A percentile compares a stretch with the other conserved stretches of the same genome.
These are phyloP conservation scores for Nicotiana attenuata DNA, from an alignment of 257 asterid species.

Conservation along the genomic window DNA sequence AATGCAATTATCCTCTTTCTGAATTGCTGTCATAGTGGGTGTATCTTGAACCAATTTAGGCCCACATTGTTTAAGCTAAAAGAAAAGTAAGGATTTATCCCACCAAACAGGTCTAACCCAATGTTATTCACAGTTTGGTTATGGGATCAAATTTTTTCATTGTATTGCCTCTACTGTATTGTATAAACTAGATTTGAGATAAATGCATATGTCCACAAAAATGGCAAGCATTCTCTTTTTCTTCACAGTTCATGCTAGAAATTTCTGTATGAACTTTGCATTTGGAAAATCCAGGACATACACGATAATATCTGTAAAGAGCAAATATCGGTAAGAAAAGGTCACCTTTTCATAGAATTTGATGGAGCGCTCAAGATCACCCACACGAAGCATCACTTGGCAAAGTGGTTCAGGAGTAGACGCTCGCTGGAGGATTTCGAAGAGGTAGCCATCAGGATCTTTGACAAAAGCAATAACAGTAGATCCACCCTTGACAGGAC, in stretches of 20 bases:
- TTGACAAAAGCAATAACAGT: constrained; percentile 88
- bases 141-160: neutral
- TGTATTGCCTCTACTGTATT: neutral
- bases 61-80: neutral
- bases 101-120: neutral
- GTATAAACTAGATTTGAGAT: neutral
- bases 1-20: neutral
- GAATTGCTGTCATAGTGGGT: neutral
- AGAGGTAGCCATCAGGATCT: constrained; percentile 97
- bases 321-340: neutral
- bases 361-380: constrained; percentile 96
- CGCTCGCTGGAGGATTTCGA: constrained; percentile 82
- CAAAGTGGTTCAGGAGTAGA: constrained; percentile 97
- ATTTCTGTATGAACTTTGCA: neutral
- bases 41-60: neutral
- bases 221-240: neutral
- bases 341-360: constrained; percentile 90
- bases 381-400: constrained; percentile 99
- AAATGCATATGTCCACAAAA: neutral
- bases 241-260: neutral
- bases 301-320: neutral
- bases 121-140: neutral
- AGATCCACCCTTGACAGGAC: constrained; percentile 96
- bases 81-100: neutral
- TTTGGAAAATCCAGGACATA: neutral